Base-by-base conservation (phyloP, 768 basidiomycete species). In the Rhizopogon sp. region DNA sequence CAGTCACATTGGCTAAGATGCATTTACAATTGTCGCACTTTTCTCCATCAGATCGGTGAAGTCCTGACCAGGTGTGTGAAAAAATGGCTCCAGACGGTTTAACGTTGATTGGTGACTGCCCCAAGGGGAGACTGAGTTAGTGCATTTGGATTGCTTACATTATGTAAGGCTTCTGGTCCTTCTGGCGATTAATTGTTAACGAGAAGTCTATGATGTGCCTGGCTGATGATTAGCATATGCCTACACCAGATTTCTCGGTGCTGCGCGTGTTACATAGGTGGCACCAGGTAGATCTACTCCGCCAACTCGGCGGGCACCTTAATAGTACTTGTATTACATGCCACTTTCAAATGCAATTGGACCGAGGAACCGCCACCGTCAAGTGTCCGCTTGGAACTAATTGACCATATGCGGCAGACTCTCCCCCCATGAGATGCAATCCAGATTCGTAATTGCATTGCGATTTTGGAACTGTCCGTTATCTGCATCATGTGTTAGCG, bases 151-250 rank as follows among this genome's bases (percentile, higher is more conserved):
- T 13, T 8, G 17, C 33, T 31, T 11, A 31, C 1, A n/a, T 31
- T 45, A 13, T 37, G n/a, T 29, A 31, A 33, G 10, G n/a, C 31
- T 33, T 17, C 17, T 5, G 8, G 47, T 35, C 35, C 47, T 49
- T 49, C 47, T 49, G 14, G 35, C 47, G 47, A 49, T 49, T 49
- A 37, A 49, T 49, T 49, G 47, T 49, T 49, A 49, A 49, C 35
- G 20, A 13, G 46, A 22, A 49, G 46, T 13, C n/a, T 35, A 13
- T 17, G 2, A 33, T 16, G 47, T 49, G 35, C 47, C 47, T 47
- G 5, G 20, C 46, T 49, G 22, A 49, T 49, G 47, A 49, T 49
- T 49, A 35, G 47, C 47, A n/a, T 33, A 22, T 35, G 13, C 33
- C 33, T 49, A 14, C 45, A 11, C 45, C 17, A 20, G 45, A 11